Evolutionary conservation across 805 yeast genomes (phyloP), one percentile per base, ranked within the genome.

Genomic region (Candida hispaniensis): DNA sequence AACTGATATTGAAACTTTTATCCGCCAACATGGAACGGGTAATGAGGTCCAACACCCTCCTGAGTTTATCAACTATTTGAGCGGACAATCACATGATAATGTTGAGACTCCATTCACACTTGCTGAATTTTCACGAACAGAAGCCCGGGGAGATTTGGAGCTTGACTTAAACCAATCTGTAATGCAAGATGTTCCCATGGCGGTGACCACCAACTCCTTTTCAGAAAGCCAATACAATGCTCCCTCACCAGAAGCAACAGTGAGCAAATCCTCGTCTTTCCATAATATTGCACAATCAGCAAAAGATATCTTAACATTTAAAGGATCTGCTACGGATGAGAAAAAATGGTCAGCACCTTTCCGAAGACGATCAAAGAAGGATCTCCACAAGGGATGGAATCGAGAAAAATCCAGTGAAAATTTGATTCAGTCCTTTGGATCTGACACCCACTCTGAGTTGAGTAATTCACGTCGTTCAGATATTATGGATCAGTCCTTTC

Each of bases 1-100:
- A 2, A 59, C 58, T 12, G 94, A 82, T 44, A 59, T 79, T 13
- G 59, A 61, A 17, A 52, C 56, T 2, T 80, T 73, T 53, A 68
- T 72, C 8, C 55, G 61, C 5, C 59, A 59, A 19, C 63, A 64
- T 44, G 78, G 75, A 5, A 79, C 93, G 0, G 93, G 93, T 0
- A 59, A 68, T 41, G 65, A 66, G 40, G 70, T 77, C 21, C 63
- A 63, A 38, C 63, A 67, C 5, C 71, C 79, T 1, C 75, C 81
- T 2, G 63, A 59, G 42, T 81, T 77, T 47, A 61, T 77, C 19
- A 82, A 82, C 49, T 81, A 56, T 49, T 49, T 65, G 42, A 55
- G 58, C 20, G 72, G 71, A 5, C 60, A 58, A 23, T 44, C 51
- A 13, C 52, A 59, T 10, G 63, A 54, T 14, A 48, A 46, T 14